These are phyloP conservation scores for Kickxella alabastrina DNA, from an alignment of 192 early-diverging fungal species.

Conservation along the genomic window DNA sequence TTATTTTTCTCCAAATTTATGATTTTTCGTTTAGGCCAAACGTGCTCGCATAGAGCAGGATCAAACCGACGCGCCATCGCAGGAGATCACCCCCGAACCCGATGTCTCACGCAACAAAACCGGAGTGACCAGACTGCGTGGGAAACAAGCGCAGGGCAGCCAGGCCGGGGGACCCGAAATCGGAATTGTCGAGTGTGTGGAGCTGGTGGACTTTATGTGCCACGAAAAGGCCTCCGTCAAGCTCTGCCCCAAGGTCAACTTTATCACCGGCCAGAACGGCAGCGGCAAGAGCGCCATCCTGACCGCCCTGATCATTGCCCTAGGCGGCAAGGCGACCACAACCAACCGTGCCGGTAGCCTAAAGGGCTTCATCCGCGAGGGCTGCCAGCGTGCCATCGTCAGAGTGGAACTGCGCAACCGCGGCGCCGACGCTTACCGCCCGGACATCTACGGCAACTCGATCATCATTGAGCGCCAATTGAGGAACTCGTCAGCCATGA, in stretches of 20 bases:
- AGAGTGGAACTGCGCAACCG: slow-evolving; percentile 72
- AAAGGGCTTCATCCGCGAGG: slow-evolving; percentile 79
- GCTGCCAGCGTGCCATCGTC: slow-evolving; percentile 61
- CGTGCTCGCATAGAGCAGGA: neutral
- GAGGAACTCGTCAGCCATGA: slow-evolving; percentile 24
- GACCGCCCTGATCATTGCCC: slow-evolving; percentile 83
- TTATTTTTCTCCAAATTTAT: no score
- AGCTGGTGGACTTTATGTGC: slow-evolving; percentile 94
- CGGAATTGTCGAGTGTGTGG: slow-evolving; percentile 78
- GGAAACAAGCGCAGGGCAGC: slow-evolving; percentile 9
- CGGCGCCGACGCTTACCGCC: slow-evolving; percentile 82
- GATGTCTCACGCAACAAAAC: slow-evolving; percentile 9
- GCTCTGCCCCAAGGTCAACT: slow-evolving; percentile 88
- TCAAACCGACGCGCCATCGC: no score
- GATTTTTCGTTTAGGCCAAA: neutral
- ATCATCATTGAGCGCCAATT: slow-evolving; percentile 85
- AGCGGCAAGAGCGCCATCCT: slow-evolving; percentile 97
- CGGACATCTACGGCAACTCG: slow-evolving; percentile 70
- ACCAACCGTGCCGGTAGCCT: slow-evolving; percentile 83
- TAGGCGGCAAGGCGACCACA: slow-evolving; percentile 84
- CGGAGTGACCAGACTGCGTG: slow-evolving; percentile 22
- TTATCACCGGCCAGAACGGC: slow-evolving; percentile 96
- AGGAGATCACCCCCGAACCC: no score
- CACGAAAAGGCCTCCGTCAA: slow-evolving; percentile 75
- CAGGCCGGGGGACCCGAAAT: slow-evolving; percentile 39